Conservation (phyloP, 306 rosid species). For the Amphicarpaea edgeworthii region DNA sequence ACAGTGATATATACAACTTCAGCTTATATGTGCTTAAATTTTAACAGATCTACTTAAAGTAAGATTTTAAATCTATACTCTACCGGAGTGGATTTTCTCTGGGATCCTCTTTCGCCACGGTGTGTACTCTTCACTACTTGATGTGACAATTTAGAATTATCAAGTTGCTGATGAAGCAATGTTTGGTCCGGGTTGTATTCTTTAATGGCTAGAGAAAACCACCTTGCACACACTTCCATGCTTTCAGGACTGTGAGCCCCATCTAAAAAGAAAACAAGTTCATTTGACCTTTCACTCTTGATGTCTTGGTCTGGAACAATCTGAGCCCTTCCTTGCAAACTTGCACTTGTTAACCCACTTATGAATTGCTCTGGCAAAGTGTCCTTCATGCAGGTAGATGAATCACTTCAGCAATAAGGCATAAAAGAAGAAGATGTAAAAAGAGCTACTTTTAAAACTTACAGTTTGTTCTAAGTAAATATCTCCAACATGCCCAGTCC, state of each 20-base stretch:
- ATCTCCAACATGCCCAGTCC: slow-evolving; percentile 75
- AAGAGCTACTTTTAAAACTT: slow-evolving; percentile 51
- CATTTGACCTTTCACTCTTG: slow-evolving; percentile 61
- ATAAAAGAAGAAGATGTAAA: slow-evolving; percentile 1
- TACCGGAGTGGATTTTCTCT: slow-evolving; percentile 76
- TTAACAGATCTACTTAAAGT: slow-evolving; percentile 20
- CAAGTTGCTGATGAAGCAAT: slow-evolving; percentile 50
- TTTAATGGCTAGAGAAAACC: slow-evolving; percentile 80
- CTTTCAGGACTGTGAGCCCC: slow-evolving; percentile 99
- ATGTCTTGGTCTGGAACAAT: slow-evolving; percentile 70
- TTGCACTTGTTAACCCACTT: slow-evolving; percentile 77
- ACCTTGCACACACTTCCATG: slow-evolving; percentile 84
- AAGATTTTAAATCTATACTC: slow-evolving; percentile 38
- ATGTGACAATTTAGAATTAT: slow-evolving; percentile 54
- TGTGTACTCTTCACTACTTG: slow-evolving; percentile 50
- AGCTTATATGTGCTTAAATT: slow-evolving; percentile 8
- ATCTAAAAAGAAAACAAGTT: slow-evolving; percentile 82
- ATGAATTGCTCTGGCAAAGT: slow-evolving; percentile 84
- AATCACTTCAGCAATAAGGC: slow-evolving; percentile 32
- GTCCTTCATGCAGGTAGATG: slow-evolving; percentile 57
- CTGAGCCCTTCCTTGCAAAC: slow-evolving; percentile 98
- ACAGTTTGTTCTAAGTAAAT: slow-evolving; percentile 60
- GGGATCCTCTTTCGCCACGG: slow-evolving; percentile 43
- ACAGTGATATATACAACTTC: slow-evolving; percentile 35
- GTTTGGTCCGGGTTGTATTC: slow-evolving; percentile 55